phyloP scores from a whole-genome alignment of 2,329 filamentous ascomycete genomes.

The Fusarium liriodendri region DNA sequence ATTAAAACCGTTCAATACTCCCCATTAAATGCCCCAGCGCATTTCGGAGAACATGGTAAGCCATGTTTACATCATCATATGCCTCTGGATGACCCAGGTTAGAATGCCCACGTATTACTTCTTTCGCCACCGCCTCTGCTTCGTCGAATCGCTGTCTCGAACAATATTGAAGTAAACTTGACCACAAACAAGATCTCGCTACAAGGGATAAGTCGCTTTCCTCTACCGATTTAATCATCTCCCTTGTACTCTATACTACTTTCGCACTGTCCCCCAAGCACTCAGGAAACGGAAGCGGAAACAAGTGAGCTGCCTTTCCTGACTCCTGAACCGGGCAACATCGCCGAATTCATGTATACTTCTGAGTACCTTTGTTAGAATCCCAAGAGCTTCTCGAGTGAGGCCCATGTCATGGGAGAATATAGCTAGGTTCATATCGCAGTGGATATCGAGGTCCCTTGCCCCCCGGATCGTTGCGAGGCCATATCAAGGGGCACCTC shows the following conservation, averaged over 20 bases:
- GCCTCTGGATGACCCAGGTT: not conserved
- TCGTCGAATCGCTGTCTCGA: not conserved
- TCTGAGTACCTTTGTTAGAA: not conserved
- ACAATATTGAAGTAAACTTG: not conserved
- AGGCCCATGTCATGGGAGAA: not conserved
- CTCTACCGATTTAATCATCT: not conserved
- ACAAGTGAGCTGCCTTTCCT: not conserved
- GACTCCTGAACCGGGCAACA: not conserved
- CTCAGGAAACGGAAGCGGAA: not conserved
- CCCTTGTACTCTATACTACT: not conserved
- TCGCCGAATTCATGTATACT: not conserved
- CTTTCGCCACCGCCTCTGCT: not conserved
- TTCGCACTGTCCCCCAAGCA: not conserved
- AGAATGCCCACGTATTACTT: not conserved
- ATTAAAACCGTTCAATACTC: too few relatives aligned
- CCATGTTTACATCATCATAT: not conserved
- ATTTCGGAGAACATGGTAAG: not conserved
- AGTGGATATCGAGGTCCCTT: not conserved
- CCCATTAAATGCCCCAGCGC: too few relatives aligned
- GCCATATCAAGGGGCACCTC: not conserved
- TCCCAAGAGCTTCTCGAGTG: not conserved
- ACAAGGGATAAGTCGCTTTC: not conserved
- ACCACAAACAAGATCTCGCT: not conserved
- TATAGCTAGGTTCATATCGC: not conserved
- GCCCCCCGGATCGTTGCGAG: not conserved